phyloP scores from a whole-genome alignment of 805 yeast species.

The Pichia membranifaciens region DNA sequence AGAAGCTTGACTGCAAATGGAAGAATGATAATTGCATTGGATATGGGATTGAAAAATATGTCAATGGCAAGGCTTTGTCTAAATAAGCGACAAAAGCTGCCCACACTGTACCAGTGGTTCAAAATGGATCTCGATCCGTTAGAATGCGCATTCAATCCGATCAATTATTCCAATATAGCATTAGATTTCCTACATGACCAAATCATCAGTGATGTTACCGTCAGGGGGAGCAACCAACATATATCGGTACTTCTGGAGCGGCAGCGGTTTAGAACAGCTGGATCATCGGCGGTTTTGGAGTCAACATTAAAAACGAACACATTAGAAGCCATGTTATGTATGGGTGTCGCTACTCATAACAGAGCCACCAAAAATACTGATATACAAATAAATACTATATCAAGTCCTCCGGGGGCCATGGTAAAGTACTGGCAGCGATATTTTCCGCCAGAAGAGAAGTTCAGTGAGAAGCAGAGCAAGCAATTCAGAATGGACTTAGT shows the following conservation, averaged over 20 bases:
- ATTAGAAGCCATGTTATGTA: slow-evolving; percentile 43
- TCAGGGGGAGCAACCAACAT: not conserved
- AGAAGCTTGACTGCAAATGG: no score
- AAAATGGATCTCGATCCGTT: slow-evolving; percentile 29
- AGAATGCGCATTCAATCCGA: slow-evolving; percentile 24
- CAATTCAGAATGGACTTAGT: slow-evolving; percentile 11
- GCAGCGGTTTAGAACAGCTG: slow-evolving; percentile 48
- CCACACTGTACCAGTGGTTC: slow-evolving; percentile 27
- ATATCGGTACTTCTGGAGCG: slow-evolving; percentile 42
- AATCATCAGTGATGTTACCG: slow-evolving; percentile 11
- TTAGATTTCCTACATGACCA: slow-evolving; percentile 15
- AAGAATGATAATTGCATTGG: slow-evolving; percentile 21
- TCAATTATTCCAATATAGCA: slow-evolving; percentile 24
- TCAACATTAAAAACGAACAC: slow-evolving; percentile 47
- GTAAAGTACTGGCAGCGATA: slow-evolving; percentile 26
- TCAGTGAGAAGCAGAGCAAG: slow-evolving; percentile 5
- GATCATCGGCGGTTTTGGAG: slow-evolving; percentile 43
- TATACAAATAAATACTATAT: not conserved
- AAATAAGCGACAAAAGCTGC: slow-evolving; percentile 1
- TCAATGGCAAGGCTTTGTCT: slow-evolving; percentile 24
- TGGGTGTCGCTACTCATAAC: slow-evolving; percentile 13
- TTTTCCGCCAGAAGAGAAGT: not conserved
- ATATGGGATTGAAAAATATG: slow-evolving; percentile 32
- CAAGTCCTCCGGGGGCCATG: slow-evolving; percentile 21
- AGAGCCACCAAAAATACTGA: not conserved